Evolutionary conservation across 805 yeast species (phyloP).

Genomic region (Saccharomycopsis sp.): DNA sequence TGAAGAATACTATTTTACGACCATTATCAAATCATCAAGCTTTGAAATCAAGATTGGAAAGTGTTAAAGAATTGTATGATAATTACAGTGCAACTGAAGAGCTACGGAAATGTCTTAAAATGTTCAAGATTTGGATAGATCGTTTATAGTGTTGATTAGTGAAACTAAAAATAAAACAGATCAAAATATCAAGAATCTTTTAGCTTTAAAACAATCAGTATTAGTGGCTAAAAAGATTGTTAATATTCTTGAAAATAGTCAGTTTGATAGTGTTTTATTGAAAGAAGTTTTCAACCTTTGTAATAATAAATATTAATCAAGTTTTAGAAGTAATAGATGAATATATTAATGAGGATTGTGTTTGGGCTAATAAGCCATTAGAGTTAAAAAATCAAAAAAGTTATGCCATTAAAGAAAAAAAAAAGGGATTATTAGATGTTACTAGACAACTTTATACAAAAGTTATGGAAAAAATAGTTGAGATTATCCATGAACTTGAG

Average conservation of each 20-base stretch:
- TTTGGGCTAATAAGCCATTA: slow-evolving; percentile 30
- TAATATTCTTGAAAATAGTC: slow-evolving; percentile 18
- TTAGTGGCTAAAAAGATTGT: slow-evolving; percentile 15
- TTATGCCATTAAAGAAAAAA: slow-evolving; percentile 24
- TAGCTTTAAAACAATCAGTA: slow-evolving; percentile 30
- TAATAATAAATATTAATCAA: slow-evolving; percentile 19
- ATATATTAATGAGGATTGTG: slow-evolving; percentile 32
- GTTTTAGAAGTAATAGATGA: slow-evolving; percentile 21
- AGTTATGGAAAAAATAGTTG: slow-evolving; percentile 28
- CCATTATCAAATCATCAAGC: slow-evolving; percentile 32
- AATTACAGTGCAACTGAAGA: slow-evolving; percentile 18
- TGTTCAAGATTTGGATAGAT: slow-evolving; percentile 31
- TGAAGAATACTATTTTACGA: slow-evolving; percentile 35
- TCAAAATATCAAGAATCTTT: slow-evolving; percentile 32
- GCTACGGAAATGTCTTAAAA: slow-evolving; percentile 21
- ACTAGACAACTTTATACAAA: slow-evolving; percentile 32
- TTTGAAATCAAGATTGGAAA: slow-evolving; percentile 27
- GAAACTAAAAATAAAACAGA: background rate
- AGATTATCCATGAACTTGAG: slow-evolving; percentile 22
- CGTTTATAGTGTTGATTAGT: slow-evolving; percentile 25
- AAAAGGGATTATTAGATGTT: slow-evolving; percentile 35
- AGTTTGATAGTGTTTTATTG: slow-evolving; percentile 19
- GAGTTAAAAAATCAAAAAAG: slow-evolving; percentile 22
- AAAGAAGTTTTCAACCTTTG: slow-evolving; percentile 25
- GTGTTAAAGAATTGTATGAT: slow-evolving; percentile 28